Percentiles rank a stretch among this genome's conserved stretches.
These are phyloP conservation scores for Stromatinia cepivora DNA, from an alignment of 2,329 filamentous ascomycete genomes.

Conservation along the genomic window DNA sequence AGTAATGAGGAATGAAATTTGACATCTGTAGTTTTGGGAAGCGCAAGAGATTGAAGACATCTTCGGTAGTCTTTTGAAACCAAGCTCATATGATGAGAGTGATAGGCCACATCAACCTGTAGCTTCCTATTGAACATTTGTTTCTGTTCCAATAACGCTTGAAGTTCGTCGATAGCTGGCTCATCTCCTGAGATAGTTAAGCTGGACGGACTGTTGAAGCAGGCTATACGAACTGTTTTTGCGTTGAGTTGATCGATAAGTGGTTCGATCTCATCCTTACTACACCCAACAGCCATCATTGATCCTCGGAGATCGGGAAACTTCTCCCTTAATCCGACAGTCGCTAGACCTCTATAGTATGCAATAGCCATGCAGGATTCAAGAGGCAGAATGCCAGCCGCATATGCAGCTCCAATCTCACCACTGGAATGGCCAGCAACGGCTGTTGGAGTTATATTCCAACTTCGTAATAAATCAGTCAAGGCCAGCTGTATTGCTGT, in stretches of 20 bases:
- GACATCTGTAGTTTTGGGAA: slow-evolving; percentile 21
- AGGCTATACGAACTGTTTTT: slow-evolving; percentile 36
- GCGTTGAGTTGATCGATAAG: slow-evolving; percentile 16
- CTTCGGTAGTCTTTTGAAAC: slow-evolving; percentile 20
- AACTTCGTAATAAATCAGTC: slow-evolving; percentile 44
- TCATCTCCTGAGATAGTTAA: slow-evolving; percentile 35
- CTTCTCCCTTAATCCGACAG: slow-evolving; percentile 38
- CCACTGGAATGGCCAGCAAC: slow-evolving; percentile 40
- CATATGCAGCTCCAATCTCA: slow-evolving; percentile 39
- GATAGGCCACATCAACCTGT: slow-evolving; percentile 23
- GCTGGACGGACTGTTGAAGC: slow-evolving; percentile 34
- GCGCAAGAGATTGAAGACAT: slow-evolving; percentile 15
- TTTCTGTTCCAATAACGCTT: slow-evolving; percentile 30
- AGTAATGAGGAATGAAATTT: slow-evolving; percentile 48
- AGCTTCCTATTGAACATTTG: slow-evolving; percentile 31
- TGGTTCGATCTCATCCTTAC: slow-evolving; percentile 30
- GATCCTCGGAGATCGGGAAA: slow-evolving; percentile 43
- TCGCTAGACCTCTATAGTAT: slow-evolving; percentile 37
- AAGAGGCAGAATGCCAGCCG: slow-evolving; percentile 31
- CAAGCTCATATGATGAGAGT: slow-evolving; percentile 23
- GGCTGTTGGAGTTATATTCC: slow-evolving; percentile 40
- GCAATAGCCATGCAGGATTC: slow-evolving; percentile 35
- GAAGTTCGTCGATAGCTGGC: slow-evolving; percentile 27
- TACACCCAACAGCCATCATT: slow-evolving; percentile 51
- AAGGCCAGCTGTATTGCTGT: slow-evolving; percentile 50